Conservation (phyloP, 495 filamentous ascomycete genomes). For the Aspergillus ellipticus region DNA sequence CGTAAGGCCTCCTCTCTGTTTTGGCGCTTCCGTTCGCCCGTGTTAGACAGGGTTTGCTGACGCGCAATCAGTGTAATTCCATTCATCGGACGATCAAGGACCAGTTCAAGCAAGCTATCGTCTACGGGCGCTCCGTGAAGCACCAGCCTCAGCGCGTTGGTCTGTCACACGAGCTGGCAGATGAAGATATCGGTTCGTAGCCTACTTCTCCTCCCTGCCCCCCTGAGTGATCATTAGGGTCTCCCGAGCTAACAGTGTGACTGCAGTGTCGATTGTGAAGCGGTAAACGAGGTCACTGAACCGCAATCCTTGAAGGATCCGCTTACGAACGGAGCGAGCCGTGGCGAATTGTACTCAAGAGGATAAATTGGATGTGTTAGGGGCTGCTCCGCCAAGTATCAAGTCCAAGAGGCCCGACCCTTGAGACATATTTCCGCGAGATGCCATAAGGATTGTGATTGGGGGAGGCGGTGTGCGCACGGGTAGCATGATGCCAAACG, state of each 20-base stretch:
- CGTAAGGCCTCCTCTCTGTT: constrained; percentile 51
- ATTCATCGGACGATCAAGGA: constrained; percentile 96
- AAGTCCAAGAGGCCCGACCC: constrained; percentile 20
- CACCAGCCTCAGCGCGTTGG: constrained; percentile 97
- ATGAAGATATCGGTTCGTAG: constrained; percentile 93
- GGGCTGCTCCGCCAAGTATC: constrained; percentile 19
- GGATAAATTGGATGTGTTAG: constrained; percentile 27
- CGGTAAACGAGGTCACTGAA: constrained; percentile 53
- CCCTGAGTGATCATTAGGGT: not conserved
- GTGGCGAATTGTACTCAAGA: constrained; percentile 29
- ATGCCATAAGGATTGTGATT: constrained; percentile 34
- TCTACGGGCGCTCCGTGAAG: constrained; percentile 96
- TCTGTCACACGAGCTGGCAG: constrained; percentile 82
- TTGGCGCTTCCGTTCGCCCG: not conserved
- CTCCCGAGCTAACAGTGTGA: constrained; percentile 33
- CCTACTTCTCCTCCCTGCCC: constrained; percentile 1
- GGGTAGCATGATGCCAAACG: constrained; percentile 29
- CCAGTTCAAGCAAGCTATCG: constrained; percentile 90
- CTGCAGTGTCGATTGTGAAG: constrained; percentile 88
- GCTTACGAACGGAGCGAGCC: constrained; percentile 25
- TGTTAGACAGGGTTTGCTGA: constrained; percentile 20
- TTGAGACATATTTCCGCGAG: constrained; percentile 30
- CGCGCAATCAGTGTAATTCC: constrained; percentile 70
- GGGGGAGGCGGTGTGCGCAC: constrained; percentile 31
- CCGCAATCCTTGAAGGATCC: constrained; percentile 25